Evolutionary conservation across 768 basidiomycete genomes (phyloP).

Genomic region (Russula sp.): DNA sequence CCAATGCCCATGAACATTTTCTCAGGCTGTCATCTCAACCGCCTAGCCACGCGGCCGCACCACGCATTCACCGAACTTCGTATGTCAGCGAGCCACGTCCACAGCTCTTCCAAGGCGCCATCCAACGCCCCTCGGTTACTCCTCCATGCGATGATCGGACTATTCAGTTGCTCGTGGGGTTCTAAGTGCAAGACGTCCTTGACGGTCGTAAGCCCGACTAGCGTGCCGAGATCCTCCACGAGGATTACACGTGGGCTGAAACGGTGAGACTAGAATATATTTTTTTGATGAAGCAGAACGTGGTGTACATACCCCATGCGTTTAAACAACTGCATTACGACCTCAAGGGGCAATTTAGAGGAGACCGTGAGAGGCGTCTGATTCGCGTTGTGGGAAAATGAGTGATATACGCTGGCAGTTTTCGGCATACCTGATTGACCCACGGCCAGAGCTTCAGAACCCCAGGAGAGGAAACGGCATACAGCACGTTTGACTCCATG

Average conservation of each 20-base stretch:
- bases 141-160: constrained; percentile 19
- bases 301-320: constrained; percentile 78
- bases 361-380: constrained; percentile 94
- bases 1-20: background rate
- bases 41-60: constrained; percentile 13
- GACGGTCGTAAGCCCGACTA: constrained; percentile 86
- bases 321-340: constrained; percentile 96
- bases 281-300: background rate
- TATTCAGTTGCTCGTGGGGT: constrained; percentile 16
- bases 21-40: constrained; percentile 11
- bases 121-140: constrained; percentile 17
- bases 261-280: background rate
- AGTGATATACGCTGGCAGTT: background rate
- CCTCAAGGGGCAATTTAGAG: constrained; percentile 86
- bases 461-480: constrained; percentile 48
- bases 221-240: constrained; percentile 76
- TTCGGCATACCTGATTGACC: constrained; percentile 78
- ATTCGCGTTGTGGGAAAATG: constrained; percentile 2
- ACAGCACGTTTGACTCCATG: constrained; percentile 55
- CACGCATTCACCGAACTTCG: constrained; percentile 14
- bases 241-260: constrained; percentile 90
- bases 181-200: constrained; percentile 92
- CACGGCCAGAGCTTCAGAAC: constrained; percentile 75
- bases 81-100: constrained; percentile 19
- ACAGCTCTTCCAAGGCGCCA: constrained; percentile 18